Evolutionary conservation across 1,284 basidiomycete species (phyloP).

Genomic region (Hortiboletus rubellus): DNA sequence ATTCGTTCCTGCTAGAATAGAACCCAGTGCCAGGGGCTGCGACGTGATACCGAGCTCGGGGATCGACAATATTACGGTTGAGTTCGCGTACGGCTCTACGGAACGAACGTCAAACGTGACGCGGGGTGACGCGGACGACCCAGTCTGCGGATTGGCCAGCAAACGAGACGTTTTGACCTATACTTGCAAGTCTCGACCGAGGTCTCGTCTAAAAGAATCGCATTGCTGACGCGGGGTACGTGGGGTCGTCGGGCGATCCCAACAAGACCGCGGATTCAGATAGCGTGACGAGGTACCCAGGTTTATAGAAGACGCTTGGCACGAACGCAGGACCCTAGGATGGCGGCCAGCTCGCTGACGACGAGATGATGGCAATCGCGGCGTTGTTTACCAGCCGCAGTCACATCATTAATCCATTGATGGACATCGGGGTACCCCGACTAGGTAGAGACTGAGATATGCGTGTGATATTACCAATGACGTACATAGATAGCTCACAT

Average conservation of each 20-base stretch:
- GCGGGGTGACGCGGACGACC: constrained; percentile 43
- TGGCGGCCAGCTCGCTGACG: background rate
- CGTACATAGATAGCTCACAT: constrained; percentile 6
- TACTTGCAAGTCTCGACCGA: constrained; percentile 57
- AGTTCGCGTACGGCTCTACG: constrained; percentile 34
- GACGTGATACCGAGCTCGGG: constrained; percentile 46
- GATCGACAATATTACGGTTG: constrained; percentile 45
- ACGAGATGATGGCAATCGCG: background rate
- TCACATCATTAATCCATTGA: constrained; percentile 51
- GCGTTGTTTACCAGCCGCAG: constrained; percentile 48
- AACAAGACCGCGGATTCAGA: constrained; percentile 23
- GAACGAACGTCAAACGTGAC: constrained; percentile 54
- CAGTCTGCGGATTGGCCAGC: constrained; percentile 49
- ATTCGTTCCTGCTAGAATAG: constrained; percentile 36
- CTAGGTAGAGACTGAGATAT: constrained; percentile 26
- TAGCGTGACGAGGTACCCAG: constrained; percentile 49
- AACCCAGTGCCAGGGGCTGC: constrained; percentile 26
- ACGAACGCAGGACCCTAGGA: constrained; percentile 58
- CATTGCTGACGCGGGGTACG: constrained; percentile 25
- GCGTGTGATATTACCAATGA: background rate
- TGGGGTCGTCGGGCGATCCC: constrained; percentile 19
- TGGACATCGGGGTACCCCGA: constrained; percentile 53
- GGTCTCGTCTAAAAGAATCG: constrained; percentile 52
- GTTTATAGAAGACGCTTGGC: constrained; percentile 55
- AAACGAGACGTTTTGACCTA: constrained; percentile 43